Conservation (phyloP, 169 alveolate genomes). For the Cryptosporidium baileyi region DNA sequence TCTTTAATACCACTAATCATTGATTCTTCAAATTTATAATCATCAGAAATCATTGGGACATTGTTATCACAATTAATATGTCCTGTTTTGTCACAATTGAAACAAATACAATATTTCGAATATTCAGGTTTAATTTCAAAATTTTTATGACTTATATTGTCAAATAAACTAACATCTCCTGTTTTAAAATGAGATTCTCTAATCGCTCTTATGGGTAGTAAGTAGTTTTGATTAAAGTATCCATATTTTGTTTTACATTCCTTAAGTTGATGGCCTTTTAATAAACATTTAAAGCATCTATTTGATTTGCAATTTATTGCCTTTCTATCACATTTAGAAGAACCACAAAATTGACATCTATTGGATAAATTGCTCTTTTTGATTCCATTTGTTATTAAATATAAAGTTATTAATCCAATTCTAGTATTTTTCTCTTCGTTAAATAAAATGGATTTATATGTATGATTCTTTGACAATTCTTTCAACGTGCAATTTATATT, state of each 20-base stretch:
- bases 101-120: slow-evolving; percentile 28
- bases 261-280: slow-evolving; percentile 41
- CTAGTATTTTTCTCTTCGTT: background rate
- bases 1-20: background rate
- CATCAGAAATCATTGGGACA: background rate
- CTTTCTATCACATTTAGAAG: slow-evolving; percentile 39
- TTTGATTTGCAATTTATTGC: slow-evolving; percentile 25
- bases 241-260: slow-evolving; percentile 7
- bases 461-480: background rate
- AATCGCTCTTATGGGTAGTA: slow-evolving; percentile 4
- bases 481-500: background rate
- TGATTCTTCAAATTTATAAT: background rate
- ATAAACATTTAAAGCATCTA: slow-evolving; percentile 49
- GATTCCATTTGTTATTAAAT: slow-evolving; percentile 38
- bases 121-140: background rate
- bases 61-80: slow-evolving; percentile 5
- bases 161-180: background rate
- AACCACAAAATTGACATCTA: slow-evolving; percentile 66
- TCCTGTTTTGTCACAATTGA: slow-evolving; percentile 22
- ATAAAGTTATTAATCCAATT: slow-evolving; percentile 17
- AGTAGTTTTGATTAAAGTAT: slow-evolving; percentile 3
- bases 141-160: background rate
- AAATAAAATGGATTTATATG: slow-evolving; percentile 6
- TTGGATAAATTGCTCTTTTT: background rate
- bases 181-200: background rate